phyloP scores from a whole-genome alignment of 108 stramenopile species.

The Nitzschia sp. region DNA sequence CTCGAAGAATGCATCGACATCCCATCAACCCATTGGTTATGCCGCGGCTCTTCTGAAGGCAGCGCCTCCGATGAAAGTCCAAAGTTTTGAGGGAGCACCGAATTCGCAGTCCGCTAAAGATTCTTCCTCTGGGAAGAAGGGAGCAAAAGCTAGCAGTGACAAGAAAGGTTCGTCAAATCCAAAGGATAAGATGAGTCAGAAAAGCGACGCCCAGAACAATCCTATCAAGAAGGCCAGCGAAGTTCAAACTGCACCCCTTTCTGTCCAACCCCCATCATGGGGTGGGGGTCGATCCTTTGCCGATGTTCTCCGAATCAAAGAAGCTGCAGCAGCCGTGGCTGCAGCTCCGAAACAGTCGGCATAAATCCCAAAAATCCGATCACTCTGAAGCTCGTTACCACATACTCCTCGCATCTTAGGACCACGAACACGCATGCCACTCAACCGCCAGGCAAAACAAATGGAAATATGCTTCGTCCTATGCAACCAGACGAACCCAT shows the following conservation, averaged over 20 bases:
- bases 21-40: conserved; percentile 15
- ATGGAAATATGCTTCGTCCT: no score
- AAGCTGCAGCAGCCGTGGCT: conserved; percentile 3
- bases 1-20: background rate
- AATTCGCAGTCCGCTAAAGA: background rate
- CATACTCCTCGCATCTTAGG: no score
- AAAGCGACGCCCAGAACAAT: background rate
- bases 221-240: background rate
- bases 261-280: conserved; percentile 31
- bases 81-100: background rate
- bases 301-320: conserved; percentile 43
- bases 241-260: background rate
- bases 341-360: background rate
- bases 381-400: no score
- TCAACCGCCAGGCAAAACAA: no score
- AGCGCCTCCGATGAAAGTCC: conserved; percentile 18
- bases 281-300: conserved; percentile 55
- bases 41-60: conserved; percentile 38
- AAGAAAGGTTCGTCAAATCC: background rate
- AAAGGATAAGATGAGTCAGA: background rate
- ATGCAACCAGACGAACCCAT: no score
- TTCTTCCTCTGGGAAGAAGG: background rate
- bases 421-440: no score
- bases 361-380: no score
- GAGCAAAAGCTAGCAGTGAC: background rate